A percentile compares a stretch with the other conserved stretches of the same genome.
Evolutionary conservation across 2,329 filamentous ascomycete species (phyloP).

Genomic region (Fusarium albidum): DNA sequence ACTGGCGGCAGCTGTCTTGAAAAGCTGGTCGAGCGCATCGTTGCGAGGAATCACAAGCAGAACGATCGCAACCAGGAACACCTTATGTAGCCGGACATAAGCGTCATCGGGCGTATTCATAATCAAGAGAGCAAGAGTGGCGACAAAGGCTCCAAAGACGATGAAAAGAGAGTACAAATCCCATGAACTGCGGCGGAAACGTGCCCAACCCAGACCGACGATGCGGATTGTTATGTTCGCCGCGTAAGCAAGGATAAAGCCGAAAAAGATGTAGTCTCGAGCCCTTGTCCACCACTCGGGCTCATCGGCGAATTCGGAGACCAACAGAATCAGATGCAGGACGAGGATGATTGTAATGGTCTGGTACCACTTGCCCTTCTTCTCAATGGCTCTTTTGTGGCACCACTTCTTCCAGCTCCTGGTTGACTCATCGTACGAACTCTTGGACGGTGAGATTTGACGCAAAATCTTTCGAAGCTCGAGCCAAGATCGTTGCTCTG

Average conservation of each 20-base stretch:
- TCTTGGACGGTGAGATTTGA: conserved; percentile 94
- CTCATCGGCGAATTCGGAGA: conserved; percentile 86
- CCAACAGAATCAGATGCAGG: conserved; percentile 81
- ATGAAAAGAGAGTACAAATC: conserved; percentile 87
- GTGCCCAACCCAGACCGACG: conserved; percentile 87
- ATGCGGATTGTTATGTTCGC: conserved; percentile 85
- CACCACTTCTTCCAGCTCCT: conserved; percentile 91
- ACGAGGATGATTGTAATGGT: conserved; percentile 82
- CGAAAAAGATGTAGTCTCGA: conserved; percentile 80
- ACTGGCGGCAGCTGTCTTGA: conserved; percentile 97
- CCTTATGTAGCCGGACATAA: conserved; percentile 87
- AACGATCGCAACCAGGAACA: conserved; percentile 90
- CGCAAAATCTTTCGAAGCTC: conserved; percentile 90
- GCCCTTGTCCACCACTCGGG: conserved; percentile 72
- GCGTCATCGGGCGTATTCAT: conserved; percentile 64
- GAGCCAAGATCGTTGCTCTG: conserved; percentile 96
- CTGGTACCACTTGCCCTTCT: conserved; percentile 90
- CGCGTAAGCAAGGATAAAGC: conserved; percentile 83
- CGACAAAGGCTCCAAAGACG: conserved; percentile 78
- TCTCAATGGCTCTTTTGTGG: conserved; percentile 92
- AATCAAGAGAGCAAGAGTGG: conserved; percentile 81
- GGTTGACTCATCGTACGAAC: conserved; percentile 80
- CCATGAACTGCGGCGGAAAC: conserved; percentile 94
- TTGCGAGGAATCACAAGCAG: conserved; percentile 94
- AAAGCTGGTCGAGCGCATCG: conserved; percentile 95